phyloP scores from a whole-genome alignment of 2,329 filamentous ascomycete genomes.

The Fusarium anthophilum region DNA sequence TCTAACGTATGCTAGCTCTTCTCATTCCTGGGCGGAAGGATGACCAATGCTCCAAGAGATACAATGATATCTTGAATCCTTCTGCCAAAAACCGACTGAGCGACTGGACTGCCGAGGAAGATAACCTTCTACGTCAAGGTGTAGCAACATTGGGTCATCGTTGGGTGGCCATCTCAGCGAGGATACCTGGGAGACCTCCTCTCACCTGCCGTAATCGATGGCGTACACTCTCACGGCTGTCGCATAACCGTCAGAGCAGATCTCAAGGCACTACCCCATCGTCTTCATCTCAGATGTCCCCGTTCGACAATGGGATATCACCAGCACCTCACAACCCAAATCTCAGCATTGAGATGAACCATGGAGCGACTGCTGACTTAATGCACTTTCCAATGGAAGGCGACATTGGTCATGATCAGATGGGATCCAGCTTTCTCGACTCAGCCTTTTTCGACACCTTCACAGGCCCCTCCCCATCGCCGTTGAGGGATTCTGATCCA shows the following conservation, averaged over 20 bases:
- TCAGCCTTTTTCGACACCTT: conserved; percentile 37
- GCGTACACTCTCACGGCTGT: conserved; percentile 33
- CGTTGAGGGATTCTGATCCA: conserved; percentile 8
- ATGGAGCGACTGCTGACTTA: background rate
- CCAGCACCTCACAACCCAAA: conserved; percentile 19
- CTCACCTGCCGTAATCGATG: conserved; percentile 45
- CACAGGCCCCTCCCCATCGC: conserved; percentile 23
- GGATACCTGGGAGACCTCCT: conserved; percentile 40
- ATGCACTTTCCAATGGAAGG: conserved; percentile 19
- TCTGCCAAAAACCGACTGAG: conserved; percentile 39
- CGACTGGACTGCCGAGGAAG: conserved; percentile 42
- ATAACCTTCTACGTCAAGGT: conserved; percentile 37
- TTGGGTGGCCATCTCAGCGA: conserved; percentile 42
- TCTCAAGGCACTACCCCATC: conserved; percentile 35
- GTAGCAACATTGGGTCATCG: conserved; percentile 40
- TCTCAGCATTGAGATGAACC: background rate
- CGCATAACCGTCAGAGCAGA: conserved; percentile 18
- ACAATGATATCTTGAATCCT: conserved; percentile 44
- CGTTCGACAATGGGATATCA: conserved; percentile 26
- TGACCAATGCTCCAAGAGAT: conserved; percentile 45
- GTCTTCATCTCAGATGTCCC: conserved; percentile 33
- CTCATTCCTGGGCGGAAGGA: conserved; percentile 45
- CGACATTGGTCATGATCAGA: conserved; percentile 19
- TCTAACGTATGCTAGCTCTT: conserved; percentile 13
- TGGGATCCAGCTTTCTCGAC: conserved; percentile 23